Evolutionary conservation across 1,139 yeast genomes (phyloP), one percentile per base, ranked within the genome.

Genomic region (Pichia sp.): DNA sequence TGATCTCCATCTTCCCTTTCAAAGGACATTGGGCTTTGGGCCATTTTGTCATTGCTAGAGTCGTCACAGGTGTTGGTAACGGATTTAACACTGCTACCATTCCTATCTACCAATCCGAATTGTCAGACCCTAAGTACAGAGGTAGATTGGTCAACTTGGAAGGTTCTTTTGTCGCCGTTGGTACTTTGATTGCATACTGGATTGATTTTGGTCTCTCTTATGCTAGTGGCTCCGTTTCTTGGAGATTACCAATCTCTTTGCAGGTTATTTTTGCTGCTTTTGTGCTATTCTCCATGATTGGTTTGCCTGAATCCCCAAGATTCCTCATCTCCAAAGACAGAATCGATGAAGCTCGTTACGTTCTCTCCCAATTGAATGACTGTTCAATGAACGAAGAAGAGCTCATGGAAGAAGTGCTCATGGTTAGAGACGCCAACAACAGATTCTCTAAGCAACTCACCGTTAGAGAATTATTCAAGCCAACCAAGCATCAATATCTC

Each of bases 41-140:
- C 23, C 91, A 81, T 27, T 46, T 46, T 13, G 37, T 46, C 18
- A 39, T 45, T 38, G 44, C 45, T 45, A 71, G 94, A 61, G 75
- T 80, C 40, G 62, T 81, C 29, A 73, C 86, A n/a, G 94, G 94
- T 45, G 44, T 80, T 29, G 94, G 94, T 48, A 78, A 79, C 47
- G 94, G 94, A 46, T 56, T 79, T 56, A 78, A 77, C 53, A 82
- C 91, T 17, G 81, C 88, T 22, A 79, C 88, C 25, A 77, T 82
- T 41, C 94, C 94, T 13, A 77, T 79, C 45, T 81, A 85, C 77
- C 86, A 82, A 58, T 74, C 91, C 0, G 94, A 83, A 59, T 73
- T 80, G 68, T 76, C 88, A 13, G 68, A 69, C 44, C 77, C 88
- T 8, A 74, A 75, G 49, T 70, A 72, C 52, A 74, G 94, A 64